Percentiles rank a stretch among this genome's conserved stretches.
phyloP scores from a whole-genome alignment of 1,284 basidiomycete genomes.

The Phlebopus sp. region DNA sequence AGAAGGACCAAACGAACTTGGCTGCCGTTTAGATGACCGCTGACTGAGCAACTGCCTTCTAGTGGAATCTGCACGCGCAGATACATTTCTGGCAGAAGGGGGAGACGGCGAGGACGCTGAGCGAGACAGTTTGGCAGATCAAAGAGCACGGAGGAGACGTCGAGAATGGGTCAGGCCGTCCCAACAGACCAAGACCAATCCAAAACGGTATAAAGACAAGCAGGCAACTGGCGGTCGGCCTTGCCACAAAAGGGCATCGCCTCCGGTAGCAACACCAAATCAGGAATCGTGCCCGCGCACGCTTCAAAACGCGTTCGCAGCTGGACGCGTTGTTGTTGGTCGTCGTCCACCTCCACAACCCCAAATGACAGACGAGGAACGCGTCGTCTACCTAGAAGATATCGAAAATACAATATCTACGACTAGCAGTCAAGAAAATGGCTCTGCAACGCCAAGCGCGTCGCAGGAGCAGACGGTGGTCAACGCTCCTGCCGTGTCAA shows the following conservation, averaged over 20 bases:
- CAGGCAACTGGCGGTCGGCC: background rate
- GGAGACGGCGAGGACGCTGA: conserved; percentile 76
- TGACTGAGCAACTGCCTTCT: conserved; percentile 38
- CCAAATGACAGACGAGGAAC: conserved; percentile 35
- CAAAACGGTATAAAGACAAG: background rate
- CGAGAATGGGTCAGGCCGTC: conserved; percentile 3
- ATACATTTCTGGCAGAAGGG: conserved; percentile 45
- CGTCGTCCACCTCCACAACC: conserved; percentile 9
- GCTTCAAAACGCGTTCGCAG: background rate
- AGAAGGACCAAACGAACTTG: conserved; percentile 23
- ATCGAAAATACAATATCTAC: conserved; percentile 34
- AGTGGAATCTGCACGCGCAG: conserved; percentile 42
- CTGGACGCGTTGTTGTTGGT: conserved; percentile 5
- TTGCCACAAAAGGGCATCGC: background rate
- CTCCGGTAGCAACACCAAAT: conserved; percentile 11
- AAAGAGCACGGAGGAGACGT: background rate
- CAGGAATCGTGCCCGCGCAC: conserved; percentile 6
- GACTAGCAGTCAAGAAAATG: conserved; percentile 1
- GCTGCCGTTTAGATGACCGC: conserved; percentile 37
- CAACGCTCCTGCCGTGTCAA: conserved; percentile 22
- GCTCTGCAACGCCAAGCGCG: conserved; percentile 14
- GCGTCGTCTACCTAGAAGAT: conserved; percentile 58
- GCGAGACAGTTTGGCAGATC: conserved; percentile 61
- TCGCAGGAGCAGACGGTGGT: conserved; percentile 18
- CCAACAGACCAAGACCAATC: conserved; percentile 4